Conservation (phyloP, 2,329 filamentous ascomycete species). For the Talaromyces piceae region DNA sequence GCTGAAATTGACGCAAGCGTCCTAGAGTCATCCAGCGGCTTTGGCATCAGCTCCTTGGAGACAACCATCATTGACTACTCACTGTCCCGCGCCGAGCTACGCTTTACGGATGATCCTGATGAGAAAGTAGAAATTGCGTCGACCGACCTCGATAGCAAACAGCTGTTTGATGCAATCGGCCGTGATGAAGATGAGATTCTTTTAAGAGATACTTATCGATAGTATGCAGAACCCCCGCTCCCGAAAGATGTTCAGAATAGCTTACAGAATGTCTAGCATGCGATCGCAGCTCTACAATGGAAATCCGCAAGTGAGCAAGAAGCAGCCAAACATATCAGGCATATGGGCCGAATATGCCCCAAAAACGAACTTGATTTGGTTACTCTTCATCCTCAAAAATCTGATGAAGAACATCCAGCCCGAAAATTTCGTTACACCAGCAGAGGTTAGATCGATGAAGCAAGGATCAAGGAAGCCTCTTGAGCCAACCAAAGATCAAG, state of each 20-base stretch:
- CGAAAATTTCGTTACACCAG: slow-evolving; percentile 12
- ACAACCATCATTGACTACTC: slow-evolving; percentile 64
- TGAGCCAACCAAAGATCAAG: neutral
- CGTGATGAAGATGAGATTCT: slow-evolving; percentile 35
- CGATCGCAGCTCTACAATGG: slow-evolving; percentile 36
- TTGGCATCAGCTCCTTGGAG: slow-evolving; percentile 50
- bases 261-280: slow-evolving; percentile 24
- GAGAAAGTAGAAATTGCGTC: slow-evolving; percentile 28
- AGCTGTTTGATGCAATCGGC: slow-evolving; percentile 36
- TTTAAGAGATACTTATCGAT: slow-evolving; percentile 35
- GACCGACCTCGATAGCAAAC: slow-evolving; percentile 36
- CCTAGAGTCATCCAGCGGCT: slow-evolving; percentile 29
- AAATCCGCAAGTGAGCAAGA: slow-evolving; percentile 34
- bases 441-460: slow-evolving; percentile 10
- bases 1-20: slow-evolving; percentile 23
- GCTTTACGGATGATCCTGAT: slow-evolving; percentile 17
- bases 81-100: slow-evolving; percentile 53
- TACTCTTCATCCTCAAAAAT: slow-evolving; percentile 53
- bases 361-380: slow-evolving; percentile 57
- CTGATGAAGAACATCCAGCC: slow-evolving; percentile 37
- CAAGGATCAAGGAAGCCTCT: slow-evolving; percentile 12
- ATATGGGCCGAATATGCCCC: slow-evolving; percentile 52
- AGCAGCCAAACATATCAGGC: slow-evolving; percentile 26
- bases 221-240: slow-evolving; percentile 21
- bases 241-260: neutral